Evolutionary conservation across 2,329 filamentous ascomycete genomes (phyloP).

Genomic region (Penicillium italicum): DNA sequence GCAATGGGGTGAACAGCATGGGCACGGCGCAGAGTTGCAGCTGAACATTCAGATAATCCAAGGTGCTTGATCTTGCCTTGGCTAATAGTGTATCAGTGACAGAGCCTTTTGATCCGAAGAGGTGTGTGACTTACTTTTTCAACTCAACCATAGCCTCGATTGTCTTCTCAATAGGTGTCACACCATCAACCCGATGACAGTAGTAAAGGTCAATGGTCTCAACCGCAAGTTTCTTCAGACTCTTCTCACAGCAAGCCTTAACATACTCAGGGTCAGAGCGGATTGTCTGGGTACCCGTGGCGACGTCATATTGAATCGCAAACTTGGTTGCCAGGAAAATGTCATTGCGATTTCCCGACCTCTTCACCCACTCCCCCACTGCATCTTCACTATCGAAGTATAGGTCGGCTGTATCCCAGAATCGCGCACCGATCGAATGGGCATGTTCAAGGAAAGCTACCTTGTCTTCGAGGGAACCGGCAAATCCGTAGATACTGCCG

Average conservation of each 20-base stretch:
- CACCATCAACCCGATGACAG: constrained; percentile 43
- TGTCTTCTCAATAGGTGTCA: constrained; percentile 46
- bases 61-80: constrained; percentile 50
- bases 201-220: constrained; percentile 45
- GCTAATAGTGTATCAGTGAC: constrained; percentile 6
- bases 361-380: constrained; percentile 39
- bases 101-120: neutral
- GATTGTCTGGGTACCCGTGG: constrained; percentile 7
- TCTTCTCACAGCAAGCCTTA: constrained; percentile 33
- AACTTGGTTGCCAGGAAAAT: constrained; percentile 44
- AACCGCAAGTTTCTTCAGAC: constrained; percentile 36
- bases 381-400: constrained; percentile 29
- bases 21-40: constrained; percentile 47
- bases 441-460: constrained; percentile 26
- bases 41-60: constrained; percentile 45
- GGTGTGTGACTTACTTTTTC: constrained; percentile 31
- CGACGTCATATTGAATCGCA: constrained; percentile 17
- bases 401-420: constrained; percentile 34
- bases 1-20: constrained; percentile 44
- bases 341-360: constrained; percentile 35
- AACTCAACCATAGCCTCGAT: constrained; percentile 44
- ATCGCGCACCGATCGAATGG: constrained; percentile 25
- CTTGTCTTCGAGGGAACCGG: constrained; percentile 10
- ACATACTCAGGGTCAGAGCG: constrained; percentile 40
- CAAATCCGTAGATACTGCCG: constrained; percentile 14